These are phyloP conservation scores for Musa acuminata DNA, from an alignment of 176 grass and related monocot genomes.

Conservation along the genomic window DNA sequence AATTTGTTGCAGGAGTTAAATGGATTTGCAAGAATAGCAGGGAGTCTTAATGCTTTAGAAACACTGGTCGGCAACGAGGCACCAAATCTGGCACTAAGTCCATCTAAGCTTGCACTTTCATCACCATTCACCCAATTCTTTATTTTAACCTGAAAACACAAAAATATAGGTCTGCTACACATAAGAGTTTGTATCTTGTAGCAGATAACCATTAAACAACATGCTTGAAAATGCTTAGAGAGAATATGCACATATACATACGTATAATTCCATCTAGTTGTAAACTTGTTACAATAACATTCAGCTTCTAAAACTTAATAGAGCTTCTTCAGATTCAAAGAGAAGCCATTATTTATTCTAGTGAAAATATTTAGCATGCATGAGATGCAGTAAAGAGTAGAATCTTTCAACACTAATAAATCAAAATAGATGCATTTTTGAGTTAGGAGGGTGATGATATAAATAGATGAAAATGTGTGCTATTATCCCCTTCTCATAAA, in stretches of 20 bases:
- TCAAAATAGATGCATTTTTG: too few relatives aligned
- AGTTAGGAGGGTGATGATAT: too few relatives aligned
- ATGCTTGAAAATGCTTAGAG: neutral
- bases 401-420: too few relatives aligned
- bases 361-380: too few relatives aligned
- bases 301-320: too few relatives aligned
- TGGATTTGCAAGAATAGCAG: conserved; percentile 30
- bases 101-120: conserved; percentile 41
- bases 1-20: conserved; percentile 42
- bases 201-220: neutral
- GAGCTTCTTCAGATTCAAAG: too few relatives aligned
- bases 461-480: too few relatives aligned
- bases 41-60: conserved; percentile 9
- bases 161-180: neutral
- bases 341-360: too few relatives aligned
- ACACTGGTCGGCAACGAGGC: conserved; percentile 26
- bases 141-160: conserved; percentile 48
- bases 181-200: neutral
- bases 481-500: too few relatives aligned
- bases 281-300: too few relatives aligned
- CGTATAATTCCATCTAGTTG: neutral
- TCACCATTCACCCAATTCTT: conserved; percentile 56
- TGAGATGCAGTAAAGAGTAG: too few relatives aligned
- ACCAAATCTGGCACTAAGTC: conserved; percentile 69
- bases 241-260: neutral